Base-by-base conservation (phyloP, 305 asterid species). In the Fraxinus paxiana region DNA sequence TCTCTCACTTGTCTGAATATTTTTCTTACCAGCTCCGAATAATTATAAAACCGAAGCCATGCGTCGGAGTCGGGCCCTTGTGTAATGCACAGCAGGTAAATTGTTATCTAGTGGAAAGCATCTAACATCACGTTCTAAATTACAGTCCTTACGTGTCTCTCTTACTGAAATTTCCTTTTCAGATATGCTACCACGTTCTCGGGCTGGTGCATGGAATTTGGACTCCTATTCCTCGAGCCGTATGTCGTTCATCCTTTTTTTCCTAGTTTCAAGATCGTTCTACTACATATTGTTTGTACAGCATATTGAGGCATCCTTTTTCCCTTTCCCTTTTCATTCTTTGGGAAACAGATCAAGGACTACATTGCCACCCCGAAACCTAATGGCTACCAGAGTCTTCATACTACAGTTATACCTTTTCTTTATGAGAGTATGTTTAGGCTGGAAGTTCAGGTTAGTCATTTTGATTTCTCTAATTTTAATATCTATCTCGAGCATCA, bases 151-250 rank as follows among this genome's bases (percentile, higher is more conserved):
- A 5, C 69, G 20, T 67, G 12, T 34, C 20, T 56, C 33, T 70
- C 80, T 85, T 70, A 80, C 83, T 22, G 28, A 56, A 56, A 56
- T 56, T 56, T 18, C 67, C 56, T 18, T 76, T 71, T 9, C 87
- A 94, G 98, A 94, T 93, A 84, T 93, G 98, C 90, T 94, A 94
- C 88, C 97, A 94, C 86, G 91, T 94, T 86, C 98, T 94, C 83
- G 98, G 98, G 82, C 90, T 94, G 80, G 96, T 91, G 30, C 98
- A 94, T 87, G 96, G 90, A 86, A 92, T 94, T 84, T 94, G 97
- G 98, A 92, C 95, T 26, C 98, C 98, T 34, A 90, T 93, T 74
- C 98, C 98, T 80, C 94, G 96, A 84, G 92, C 98, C 77, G 98
- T 94, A 91, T 73, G 94, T 83, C 72, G 43, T 76, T 61, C 26